These are phyloP conservation scores for Yamadazyma triangularis DNA, from an alignment of 1,139 yeast genomes.

Conservation along the genomic window DNA sequence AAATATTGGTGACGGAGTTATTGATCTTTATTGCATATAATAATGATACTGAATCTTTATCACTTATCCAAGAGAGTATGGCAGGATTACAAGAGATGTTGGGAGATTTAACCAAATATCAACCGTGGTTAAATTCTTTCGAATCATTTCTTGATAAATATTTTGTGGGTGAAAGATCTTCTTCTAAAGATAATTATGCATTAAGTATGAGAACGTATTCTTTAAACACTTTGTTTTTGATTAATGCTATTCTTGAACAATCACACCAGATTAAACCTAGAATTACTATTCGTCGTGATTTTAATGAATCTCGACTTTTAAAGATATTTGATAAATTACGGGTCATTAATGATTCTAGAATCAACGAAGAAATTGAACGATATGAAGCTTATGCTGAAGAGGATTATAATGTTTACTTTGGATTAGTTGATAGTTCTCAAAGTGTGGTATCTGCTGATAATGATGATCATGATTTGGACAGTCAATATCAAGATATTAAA, in stretches of 20 bases:
- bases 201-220: slow-evolving; percentile 32
- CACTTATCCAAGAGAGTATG: slow-evolving; percentile 30
- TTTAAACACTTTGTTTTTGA: slow-evolving; percentile 40
- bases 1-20: slow-evolving; percentile 41
- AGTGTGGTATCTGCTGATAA: slow-evolving; percentile 8
- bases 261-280: slow-evolving; percentile 28
- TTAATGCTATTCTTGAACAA: slow-evolving; percentile 39
- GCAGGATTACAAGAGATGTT: slow-evolving; percentile 29
- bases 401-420: slow-evolving; percentile 27
- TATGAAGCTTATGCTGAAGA: slow-evolving; percentile 39
- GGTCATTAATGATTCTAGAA: slow-evolving; percentile 31
- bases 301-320: slow-evolving; percentile 36
- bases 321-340: slow-evolving; percentile 36
- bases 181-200: slow-evolving; percentile 14
- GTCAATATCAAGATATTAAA: slow-evolving; percentile 11
- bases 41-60: slow-evolving; percentile 19
- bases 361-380: slow-evolving; percentile 42
- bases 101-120: slow-evolving; percentile 35
- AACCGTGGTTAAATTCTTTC: slow-evolving; percentile 39
- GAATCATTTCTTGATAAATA: slow-evolving; percentile 33
- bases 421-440: slow-evolving; percentile 9
- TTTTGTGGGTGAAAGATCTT: slow-evolving; percentile 15
- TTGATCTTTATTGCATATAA: slow-evolving; percentile 33
- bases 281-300: slow-evolving; percentile 32
- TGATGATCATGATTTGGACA: slow-evolving; percentile 17